Conservation (phyloP, 75 land plant genomes). For the Larix kaempferi region DNA sequence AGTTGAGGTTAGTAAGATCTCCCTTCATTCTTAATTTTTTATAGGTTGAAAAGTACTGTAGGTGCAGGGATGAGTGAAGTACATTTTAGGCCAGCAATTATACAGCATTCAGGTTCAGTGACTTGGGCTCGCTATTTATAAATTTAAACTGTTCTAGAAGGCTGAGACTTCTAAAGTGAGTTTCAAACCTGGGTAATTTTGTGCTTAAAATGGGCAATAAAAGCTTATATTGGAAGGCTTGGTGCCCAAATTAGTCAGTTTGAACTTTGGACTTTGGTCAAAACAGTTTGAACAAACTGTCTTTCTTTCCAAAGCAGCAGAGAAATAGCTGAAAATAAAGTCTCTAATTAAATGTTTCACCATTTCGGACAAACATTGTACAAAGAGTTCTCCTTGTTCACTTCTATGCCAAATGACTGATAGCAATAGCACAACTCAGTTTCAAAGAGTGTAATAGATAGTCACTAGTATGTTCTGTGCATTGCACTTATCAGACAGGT, state of each 20-base stretch:
- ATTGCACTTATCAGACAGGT: not conserved
- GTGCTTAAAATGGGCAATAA: no score
- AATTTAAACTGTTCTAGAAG: no score
- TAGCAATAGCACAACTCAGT: not conserved
- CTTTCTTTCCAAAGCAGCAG: not conserved
- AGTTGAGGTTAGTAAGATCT: slow-evolving; percentile 22
- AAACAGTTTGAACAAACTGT: not conserved
- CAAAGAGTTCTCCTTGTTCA: not conserved
- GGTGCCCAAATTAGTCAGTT: no score
- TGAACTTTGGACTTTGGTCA: not conserved
- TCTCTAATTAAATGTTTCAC: not conserved
- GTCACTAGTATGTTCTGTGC: not conserved
- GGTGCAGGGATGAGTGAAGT: no score
- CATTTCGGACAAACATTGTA: not conserved
- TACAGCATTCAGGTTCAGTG: no score
- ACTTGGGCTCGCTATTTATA: no score
- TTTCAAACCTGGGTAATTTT: no score
- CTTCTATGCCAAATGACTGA: not conserved
- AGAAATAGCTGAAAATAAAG: not conserved
- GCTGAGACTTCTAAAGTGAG: no score
- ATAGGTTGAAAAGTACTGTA: not conserved
- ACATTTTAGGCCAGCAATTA: no score
- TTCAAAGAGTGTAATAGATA: not conserved
- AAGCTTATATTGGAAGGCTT: not conserved
- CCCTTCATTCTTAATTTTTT: not conserved